Percentiles rank a stretch among this genome's conserved stretches.
phyloP scores from a whole-genome alignment of 176 grass and related monocot species.

The Musa beccarii region DNA sequence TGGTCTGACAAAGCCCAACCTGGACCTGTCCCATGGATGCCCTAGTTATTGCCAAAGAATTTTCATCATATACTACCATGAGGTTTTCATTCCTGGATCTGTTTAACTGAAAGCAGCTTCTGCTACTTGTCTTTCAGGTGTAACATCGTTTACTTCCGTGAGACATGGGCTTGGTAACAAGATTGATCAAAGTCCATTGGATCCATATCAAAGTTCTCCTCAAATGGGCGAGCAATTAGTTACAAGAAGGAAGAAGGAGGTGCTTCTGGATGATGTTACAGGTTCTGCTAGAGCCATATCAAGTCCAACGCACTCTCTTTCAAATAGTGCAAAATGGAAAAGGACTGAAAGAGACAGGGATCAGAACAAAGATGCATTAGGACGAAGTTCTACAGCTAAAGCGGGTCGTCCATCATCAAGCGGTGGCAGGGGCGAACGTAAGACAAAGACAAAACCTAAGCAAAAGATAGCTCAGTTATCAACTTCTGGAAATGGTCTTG shows the following conservation, averaged over 20 bases:
- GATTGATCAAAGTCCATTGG: constrained; percentile 38
- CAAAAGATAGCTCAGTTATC: constrained; percentile 75
- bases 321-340: constrained; percentile 68
- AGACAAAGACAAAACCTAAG: constrained; percentile 73
- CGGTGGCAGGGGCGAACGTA: constrained; percentile 56
- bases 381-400: constrained; percentile 46
- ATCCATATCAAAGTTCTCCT: constrained; percentile 32
- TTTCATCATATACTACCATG: background rate
- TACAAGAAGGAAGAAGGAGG: constrained; percentile 27
- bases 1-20: background rate
- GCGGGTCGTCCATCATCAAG: constrained; percentile 53
- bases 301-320: constrained; percentile 4
- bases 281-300: constrained; percentile 15
- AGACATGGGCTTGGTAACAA: constrained; percentile 36
- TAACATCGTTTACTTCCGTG: constrained; percentile 24
- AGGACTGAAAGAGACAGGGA: constrained; percentile 50
- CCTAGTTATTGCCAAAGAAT: background rate
- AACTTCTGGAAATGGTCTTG: constrained; percentile 50
- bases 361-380: constrained; percentile 46
- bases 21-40: background rate
- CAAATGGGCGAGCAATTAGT: constrained; percentile 9
- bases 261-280: constrained; percentile 32
- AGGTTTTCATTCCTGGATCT: background rate
- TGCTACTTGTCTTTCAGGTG: constrained; percentile 8
- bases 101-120: background rate